phyloP scores from a whole-genome alignment of 148 eudicot genomes.

The Heliamphora exappendiculata region DNA sequence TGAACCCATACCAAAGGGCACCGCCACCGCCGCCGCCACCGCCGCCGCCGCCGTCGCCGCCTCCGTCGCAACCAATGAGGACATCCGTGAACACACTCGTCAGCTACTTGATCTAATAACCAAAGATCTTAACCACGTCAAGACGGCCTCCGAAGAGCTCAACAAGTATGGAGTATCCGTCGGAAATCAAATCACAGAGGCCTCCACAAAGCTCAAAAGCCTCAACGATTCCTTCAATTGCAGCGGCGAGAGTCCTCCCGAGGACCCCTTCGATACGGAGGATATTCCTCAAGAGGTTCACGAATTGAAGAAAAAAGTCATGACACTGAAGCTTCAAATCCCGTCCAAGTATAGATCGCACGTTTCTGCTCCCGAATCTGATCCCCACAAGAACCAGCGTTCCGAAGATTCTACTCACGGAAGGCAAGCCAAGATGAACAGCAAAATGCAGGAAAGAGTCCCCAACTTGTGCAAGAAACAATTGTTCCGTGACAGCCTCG shows the following conservation, averaged over 20 bases:
- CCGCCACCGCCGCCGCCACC: no score
- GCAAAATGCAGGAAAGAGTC: neutral
- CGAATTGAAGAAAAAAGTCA: neutral
- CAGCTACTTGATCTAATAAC: neutral
- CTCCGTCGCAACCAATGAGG: neutral
- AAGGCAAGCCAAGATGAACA: neutral
- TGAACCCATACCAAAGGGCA: no score
- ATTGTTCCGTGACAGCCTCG: neutral
- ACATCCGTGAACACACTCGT: neutral
- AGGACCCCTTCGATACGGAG: neutral
- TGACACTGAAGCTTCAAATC: slow-evolving; percentile 3
- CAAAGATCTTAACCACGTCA: neutral
- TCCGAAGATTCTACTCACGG: neutral
- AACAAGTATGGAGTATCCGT: neutral
- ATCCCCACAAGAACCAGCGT: neutral
- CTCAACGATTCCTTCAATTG: neutral
- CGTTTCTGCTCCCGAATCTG: neutral
- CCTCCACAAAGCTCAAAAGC: neutral
- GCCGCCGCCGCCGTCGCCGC: no score
- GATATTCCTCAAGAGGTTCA: slow-evolving; percentile 6
- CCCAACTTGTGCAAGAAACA: slow-evolving; percentile 6
- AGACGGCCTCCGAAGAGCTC: neutral
- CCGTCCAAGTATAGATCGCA: neutral
- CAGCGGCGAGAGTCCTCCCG: neutral
- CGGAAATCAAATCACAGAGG: neutral